These are phyloP conservation scores for Aureobasidium sp. DNA, from an alignment of 2,329 filamentous ascomycete species.

Conservation along the genomic window DNA sequence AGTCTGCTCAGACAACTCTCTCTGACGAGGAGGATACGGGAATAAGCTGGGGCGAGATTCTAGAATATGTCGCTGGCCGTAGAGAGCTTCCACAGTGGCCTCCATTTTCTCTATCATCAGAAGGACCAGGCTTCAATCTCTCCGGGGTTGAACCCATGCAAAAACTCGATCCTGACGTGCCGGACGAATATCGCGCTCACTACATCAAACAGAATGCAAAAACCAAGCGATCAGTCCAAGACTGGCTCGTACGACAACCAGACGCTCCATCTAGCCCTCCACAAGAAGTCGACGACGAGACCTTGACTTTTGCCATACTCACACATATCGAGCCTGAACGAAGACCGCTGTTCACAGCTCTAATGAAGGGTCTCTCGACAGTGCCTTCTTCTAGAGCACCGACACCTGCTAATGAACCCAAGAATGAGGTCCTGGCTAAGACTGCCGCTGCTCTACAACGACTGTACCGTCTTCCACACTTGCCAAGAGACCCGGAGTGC, in stretches of 20 bases:
- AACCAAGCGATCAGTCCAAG: constrained; percentile 82
- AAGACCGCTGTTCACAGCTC: constrained; percentile 71
- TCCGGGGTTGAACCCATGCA: constrained; percentile 51
- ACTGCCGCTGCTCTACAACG: constrained; percentile 73
- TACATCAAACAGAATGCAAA: constrained; percentile 89
- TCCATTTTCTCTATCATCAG: constrained; percentile 63
- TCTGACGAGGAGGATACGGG: constrained; percentile 54
- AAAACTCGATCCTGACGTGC: constrained; percentile 88
- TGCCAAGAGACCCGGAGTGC: constrained; percentile 76
- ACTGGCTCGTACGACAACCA: constrained; percentile 75
- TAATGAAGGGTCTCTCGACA: constrained; percentile 55
- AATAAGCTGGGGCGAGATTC: constrained; percentile 88
- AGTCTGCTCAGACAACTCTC: constrained; percentile 27
- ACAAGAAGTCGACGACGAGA: constrained; percentile 89
- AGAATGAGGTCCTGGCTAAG: constrained; percentile 58
- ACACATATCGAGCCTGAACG: constrained; percentile 73
- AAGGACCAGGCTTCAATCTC: constrained; percentile 44
- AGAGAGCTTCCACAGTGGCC: constrained; percentile 83
- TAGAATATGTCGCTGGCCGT: constrained; percentile 85
- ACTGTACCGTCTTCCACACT: constrained; percentile 64
- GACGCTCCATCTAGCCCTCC: constrained; percentile 67
- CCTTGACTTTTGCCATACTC: constrained; percentile 83
- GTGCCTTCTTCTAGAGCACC: constrained; percentile 53
- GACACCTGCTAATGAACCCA: constrained; percentile 50
- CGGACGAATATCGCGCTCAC: constrained; percentile 85